Base-by-base conservation (phyloP, 1,284 basidiomycete genomes). In the Wolfiporia cocos region DNA sequence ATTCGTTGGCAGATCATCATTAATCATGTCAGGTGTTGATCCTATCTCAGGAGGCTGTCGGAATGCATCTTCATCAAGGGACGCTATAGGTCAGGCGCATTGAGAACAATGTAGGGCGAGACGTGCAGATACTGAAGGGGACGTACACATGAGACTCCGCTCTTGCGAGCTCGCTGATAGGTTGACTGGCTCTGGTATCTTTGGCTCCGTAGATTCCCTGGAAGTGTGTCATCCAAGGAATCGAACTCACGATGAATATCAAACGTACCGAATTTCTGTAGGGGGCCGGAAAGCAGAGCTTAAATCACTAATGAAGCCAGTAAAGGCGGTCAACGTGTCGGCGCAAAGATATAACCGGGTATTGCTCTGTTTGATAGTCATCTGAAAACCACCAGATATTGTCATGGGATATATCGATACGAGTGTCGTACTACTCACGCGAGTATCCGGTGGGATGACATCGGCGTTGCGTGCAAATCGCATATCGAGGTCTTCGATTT, bases 1-100 rank as follows among this genome's bases (percentile, higher is more conserved):
- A 59, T 98, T 94, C 14, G 75, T 86, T 0, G 94, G 94, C 10
- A 98, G 69, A 57, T 98, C 92, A 56, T 98, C 95, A 32, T 75
- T 71, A 36, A 98, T 85, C 76, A 97, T 83, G 61, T 98, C 94
- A 3, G 89, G 82, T 3, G 80, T 74, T 4, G 81, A 76, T 5
- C 85, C 85, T 40, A 87, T 68, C 48, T 91, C 83, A 1, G 88
- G 86, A 5, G 81, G 60, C 18, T 70, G 69, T 37, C 68, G 74
- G 65, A 96, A 97, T 0, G 92, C 90, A 28, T 86, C 62, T 43
- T 94, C 84, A 45, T 96, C 92, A 20, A 97, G 66, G 14, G 88
- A 90, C 41, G 77, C 87, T 88, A 24, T 15, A 7, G n/a, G 3
- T 4, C 34, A 35, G 22, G 34, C 33, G 4, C 40, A 24, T 17